These are phyloP conservation scores for Saccharomyces pastorianus DNA, from an alignment of 1,139 yeast species.

Conservation along the genomic window DNA sequence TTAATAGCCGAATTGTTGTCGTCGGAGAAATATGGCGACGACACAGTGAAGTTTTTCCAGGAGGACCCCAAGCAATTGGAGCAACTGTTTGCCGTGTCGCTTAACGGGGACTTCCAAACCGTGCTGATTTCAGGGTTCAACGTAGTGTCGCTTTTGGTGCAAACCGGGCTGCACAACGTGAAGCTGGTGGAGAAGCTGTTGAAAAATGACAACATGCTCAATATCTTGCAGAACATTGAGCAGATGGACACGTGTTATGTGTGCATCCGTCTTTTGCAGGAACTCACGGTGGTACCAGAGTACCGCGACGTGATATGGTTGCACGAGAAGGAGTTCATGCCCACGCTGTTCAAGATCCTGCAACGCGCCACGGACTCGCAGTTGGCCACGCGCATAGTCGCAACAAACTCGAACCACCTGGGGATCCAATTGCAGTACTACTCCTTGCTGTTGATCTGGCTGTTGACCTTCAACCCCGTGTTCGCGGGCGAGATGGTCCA, in stretches of 20 bases:
- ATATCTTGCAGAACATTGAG: slow-evolving; percentile 20
- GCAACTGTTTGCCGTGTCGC: slow-evolving; percentile 30
- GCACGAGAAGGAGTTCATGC: slow-evolving; percentile 45
- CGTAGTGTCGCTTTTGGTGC: slow-evolving; percentile 31
- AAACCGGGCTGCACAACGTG: slow-evolving; percentile 19
- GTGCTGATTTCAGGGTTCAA: slow-evolving; percentile 27
- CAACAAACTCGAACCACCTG: slow-evolving; percentile 40
- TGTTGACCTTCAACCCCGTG: slow-evolving; percentile 60
- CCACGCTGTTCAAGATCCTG: slow-evolving; percentile 44
- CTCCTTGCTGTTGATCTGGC: slow-evolving; percentile 72
- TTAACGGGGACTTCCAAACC: slow-evolving; percentile 23
- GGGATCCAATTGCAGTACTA: slow-evolving; percentile 82
- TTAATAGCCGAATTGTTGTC: slow-evolving; percentile 54
- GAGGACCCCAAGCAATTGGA: slow-evolving; percentile 32
- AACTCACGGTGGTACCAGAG: slow-evolving; percentile 41
- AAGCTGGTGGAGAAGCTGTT: slow-evolving; percentile 19
- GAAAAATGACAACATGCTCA: slow-evolving; percentile 11
- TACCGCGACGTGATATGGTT: slow-evolving; percentile 56
- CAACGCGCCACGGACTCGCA: slow-evolving; percentile 11
- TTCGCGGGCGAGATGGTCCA: slow-evolving; percentile 47
- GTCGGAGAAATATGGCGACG: slow-evolving; percentile 33
- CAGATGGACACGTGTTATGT: slow-evolving; percentile 29
- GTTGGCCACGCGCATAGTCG: slow-evolving; percentile 20
- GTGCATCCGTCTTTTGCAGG: slow-evolving; percentile 29
- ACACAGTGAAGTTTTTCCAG: slow-evolving; percentile 38